phyloP scores from a whole-genome alignment of 306 rosid genomes.

The Crataegus laevigata region DNA sequence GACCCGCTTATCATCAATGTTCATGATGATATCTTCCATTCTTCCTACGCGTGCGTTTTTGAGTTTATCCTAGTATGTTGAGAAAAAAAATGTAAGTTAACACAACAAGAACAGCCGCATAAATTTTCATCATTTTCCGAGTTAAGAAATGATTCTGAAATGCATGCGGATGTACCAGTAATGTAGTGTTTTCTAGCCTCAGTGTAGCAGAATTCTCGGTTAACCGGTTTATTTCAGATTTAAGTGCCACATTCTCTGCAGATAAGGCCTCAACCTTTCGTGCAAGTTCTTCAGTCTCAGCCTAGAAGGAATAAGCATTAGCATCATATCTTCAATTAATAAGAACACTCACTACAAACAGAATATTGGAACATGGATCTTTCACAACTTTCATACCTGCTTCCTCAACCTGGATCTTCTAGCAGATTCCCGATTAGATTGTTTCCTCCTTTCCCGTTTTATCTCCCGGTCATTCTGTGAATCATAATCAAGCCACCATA shows the following conservation, averaged over 20 bases:
- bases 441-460: constrained; percentile 93
- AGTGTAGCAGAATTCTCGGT: constrained; percentile 59
- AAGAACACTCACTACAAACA: background rate
- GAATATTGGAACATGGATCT: background rate
- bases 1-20: constrained; percentile 43
- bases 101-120: background rate
- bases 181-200: constrained; percentile 61
- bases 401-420: constrained; percentile 96
- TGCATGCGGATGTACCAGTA: constrained; percentile 41
- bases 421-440: constrained; percentile 96
- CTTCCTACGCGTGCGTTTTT: constrained; percentile 46
- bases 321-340: background rate
- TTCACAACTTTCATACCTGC: constrained; percentile 48
- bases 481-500: constrained; percentile 18
- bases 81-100: constrained; percentile 11
- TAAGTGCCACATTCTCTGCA: constrained; percentile 51
- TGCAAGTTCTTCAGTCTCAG: constrained; percentile 80
- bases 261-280: constrained; percentile 56
- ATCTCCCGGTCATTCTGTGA: constrained; percentile 73
- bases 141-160: background rate
- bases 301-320: constrained; percentile 38
- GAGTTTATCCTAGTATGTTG: constrained; percentile 60
- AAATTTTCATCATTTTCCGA: background rate
- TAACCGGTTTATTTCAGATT: constrained; percentile 57
- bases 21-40: constrained; percentile 41